Base-by-base conservation (phyloP, 2,329 filamentous ascomycete genomes). In the Aureobasidium sp. region DNA sequence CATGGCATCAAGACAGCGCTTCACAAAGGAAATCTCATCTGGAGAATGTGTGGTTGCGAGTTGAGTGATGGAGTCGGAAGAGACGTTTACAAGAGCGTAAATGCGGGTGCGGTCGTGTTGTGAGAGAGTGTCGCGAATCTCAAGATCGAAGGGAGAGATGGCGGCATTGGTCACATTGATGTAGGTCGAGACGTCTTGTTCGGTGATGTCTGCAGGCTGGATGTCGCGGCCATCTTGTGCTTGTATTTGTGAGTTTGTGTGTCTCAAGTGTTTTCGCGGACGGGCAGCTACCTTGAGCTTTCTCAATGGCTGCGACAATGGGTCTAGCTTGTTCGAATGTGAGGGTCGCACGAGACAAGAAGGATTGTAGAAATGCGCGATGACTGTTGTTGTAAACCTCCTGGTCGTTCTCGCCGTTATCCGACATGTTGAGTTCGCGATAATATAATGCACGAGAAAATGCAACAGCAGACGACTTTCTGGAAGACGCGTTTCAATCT, bases 21-120 rank as follows among this genome's bases (percentile, higher is more conserved):
- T 94, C 60, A 97, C 84, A 72, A 91, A 99, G 0, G 89, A 85
- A 37, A 97, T 89, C 76, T 97, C 92, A 67, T 96, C 91, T 0
- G 90, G 78, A 7, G 81, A 83, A 71, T 89, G 89, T 0, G 84
- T 85, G 0, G 94, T 97, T 2, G 92, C 91, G 42, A 97, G 81
- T 69, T 97, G 93, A 0, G 91, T 95, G 63, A 93, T 78, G 0
- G 87, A 79, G 73, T 99, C 94, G 64, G 88, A 91, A 10, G 89
- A 87, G 1, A 88, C 90, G 75, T 99, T 99, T 50, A 97, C 87
- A 36, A 99, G 80, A 2, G 89, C 90, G 72, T 87, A 96, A 25
- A 91, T 78, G n/a, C 85, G 83, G 68, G 85, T 78, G 66, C 83
- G 84, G 11, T 80, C 81, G 32, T 67, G 14, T 74, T 71, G 92